These are phyloP conservation scores for Globisporangium megalacanthum DNA, from an alignment of 352 stramenopile species.

Conservation along the genomic window DNA sequence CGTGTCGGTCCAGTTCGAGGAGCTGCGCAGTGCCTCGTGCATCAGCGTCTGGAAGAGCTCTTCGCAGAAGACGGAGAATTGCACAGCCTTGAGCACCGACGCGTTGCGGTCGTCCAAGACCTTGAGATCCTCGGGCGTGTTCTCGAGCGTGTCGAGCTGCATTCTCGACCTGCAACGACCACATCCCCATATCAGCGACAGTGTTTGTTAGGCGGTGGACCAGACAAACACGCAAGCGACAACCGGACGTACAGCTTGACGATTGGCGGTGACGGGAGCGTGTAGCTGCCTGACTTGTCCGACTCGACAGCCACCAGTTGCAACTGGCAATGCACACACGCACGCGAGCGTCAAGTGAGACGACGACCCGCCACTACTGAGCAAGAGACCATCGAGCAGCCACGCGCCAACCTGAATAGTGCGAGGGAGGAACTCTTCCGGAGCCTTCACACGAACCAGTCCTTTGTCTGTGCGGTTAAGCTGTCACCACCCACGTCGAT, in stretches of 20 bases:
- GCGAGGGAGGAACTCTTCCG: constrained; percentile 70
- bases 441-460: constrained; percentile 66
- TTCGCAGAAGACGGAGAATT: constrained; percentile 86
- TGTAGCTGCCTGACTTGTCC: constrained; percentile 30
- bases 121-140: constrained; percentile 57
- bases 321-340: constrained; percentile 15
- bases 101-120: constrained; percentile 62
- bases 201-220: background rate
- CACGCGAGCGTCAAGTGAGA: background rate
- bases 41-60: constrained; percentile 82
- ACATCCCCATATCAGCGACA: too few species aligned
- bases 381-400: background rate
- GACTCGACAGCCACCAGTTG: constrained; percentile 31
- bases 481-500: constrained; percentile 16
- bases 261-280: constrained; percentile 31
- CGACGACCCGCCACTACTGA: background rate
- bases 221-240: background rate
- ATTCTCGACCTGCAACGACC: constrained; percentile 34
- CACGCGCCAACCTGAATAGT: constrained; percentile 56
- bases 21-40: constrained; percentile 67
- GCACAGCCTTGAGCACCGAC: constrained; percentile 67
- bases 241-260: constrained; percentile 33
- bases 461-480: constrained; percentile 78
- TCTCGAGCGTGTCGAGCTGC: constrained; percentile 49
- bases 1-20: constrained; percentile 62